Base-by-base conservation (phyloP, 1,284 basidiomycete species). In the Prillingera fragicola region DNA sequence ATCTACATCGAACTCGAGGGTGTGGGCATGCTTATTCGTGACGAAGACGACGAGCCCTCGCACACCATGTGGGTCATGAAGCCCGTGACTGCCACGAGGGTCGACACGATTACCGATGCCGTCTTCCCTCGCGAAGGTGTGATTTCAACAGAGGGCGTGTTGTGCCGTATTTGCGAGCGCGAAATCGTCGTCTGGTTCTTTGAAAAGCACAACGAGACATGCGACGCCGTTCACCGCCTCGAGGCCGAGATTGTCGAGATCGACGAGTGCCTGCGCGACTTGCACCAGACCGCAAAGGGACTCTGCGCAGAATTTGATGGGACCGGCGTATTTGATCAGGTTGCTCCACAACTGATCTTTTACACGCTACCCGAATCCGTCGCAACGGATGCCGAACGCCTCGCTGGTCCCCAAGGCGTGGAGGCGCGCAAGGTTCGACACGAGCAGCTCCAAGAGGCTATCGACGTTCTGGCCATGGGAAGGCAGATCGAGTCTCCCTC, bases 31-130 rank as follows among this genome's bases (percentile, higher is more conserved):
- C 80, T 98, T 56, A 94, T 98, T 83, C 81, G 88, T 54, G n/a
- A n/a, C n/a, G 90, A 95, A 70, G 82, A 88, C 26, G 81, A 89
- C 62, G 78, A 80, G 49, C 83, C 89, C 3, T 88, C 91, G 18
- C 95, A 98, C 69, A 95, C 94, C 5, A 97, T 98, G 92, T 99
- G 95, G 95, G 92, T 97, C 32, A 82, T 96, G 66, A 91, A 87
- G 61, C 89, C 94, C 17, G 81, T 88, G 35, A 78, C 81, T 0
- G 67, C 67, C 0, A 65, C 65, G 7, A 60, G 66, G 29, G 60
- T 70, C 36, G 60, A 65, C 27, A 44, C 50, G 14, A 57, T 60
- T 21, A 50, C 50, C 18, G 63, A 67, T 3, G 59, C 61, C 6
- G 60, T 82, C 2, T 85, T 88, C 60, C 84, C 84, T 5, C 81